Evolutionary conservation across 1,284 basidiomycete genomes (phyloP).

Genomic region (Stygiomarasmius scandens): DNA sequence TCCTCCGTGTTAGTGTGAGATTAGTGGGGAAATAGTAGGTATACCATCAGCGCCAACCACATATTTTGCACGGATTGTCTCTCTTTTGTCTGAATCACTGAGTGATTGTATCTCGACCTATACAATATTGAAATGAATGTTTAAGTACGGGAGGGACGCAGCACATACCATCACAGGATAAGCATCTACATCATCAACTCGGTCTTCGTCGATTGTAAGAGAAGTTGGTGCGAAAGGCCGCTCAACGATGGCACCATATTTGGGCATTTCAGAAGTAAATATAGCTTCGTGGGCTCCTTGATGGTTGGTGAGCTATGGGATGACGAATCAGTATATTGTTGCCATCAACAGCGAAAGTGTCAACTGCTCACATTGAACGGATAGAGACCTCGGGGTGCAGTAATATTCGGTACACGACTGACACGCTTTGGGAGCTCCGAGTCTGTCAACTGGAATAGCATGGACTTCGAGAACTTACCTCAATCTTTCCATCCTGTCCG

Average conservation of each 20-base stretch:
- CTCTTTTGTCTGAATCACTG: background rate
- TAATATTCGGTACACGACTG: background rate
- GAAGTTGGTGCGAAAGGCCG: background rate
- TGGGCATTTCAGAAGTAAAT: background rate
- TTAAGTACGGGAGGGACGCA: no score
- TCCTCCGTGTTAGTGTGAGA: background rate
- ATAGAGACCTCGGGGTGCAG: background rate
- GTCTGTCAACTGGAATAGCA: background rate
- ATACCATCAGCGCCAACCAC: conserved; percentile 6
- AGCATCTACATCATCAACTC: background rate
- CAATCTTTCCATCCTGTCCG: background rate
- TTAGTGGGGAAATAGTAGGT: background rate
- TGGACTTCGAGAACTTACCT: background rate
- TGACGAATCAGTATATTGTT: background rate
- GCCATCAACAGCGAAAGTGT: background rate
- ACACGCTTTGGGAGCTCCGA: background rate
- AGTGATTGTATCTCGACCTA: background rate
- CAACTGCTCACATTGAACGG: background rate
- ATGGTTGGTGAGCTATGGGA: conserved; percentile 3
- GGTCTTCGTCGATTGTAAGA: background rate
- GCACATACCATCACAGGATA: conserved; percentile 1
- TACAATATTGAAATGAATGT: background rate
- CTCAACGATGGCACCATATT: background rate
- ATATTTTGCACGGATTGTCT: background rate
- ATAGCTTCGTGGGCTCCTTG: background rate